Percentiles rank a stretch among this genome's conserved stretches.
phyloP scores from a whole-genome alignment of 2,329 filamentous ascomycete genomes.

The Verticillium klebahnii region DNA sequence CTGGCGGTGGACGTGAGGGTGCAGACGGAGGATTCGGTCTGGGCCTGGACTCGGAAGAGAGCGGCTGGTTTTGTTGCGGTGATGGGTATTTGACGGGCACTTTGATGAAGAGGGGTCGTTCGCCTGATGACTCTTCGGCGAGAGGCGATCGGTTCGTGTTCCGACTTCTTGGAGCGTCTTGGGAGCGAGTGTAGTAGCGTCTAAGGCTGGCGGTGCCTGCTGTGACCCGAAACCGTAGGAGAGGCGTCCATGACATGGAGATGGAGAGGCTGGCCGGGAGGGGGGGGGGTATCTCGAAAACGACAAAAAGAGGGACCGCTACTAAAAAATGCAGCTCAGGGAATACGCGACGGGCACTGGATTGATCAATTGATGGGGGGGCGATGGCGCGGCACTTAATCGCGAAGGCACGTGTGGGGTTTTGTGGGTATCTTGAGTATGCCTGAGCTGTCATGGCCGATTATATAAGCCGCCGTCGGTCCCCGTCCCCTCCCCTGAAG shows the following conservation, averaged over 20 bases:
- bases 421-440: not conserved
- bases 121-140: not conserved
- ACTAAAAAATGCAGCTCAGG: not conserved
- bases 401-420: not conserved
- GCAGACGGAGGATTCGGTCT: not conserved
- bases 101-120: not conserved
- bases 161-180: not conserved
- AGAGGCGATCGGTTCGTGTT: not conserved
- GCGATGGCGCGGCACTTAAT: not conserved
- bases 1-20: not conserved
- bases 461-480: not conserved
- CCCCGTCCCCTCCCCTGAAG: not conserved
- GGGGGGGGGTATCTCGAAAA: not conserved
- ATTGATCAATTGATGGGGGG: not conserved
- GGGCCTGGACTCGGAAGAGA: not conserved
- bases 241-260: not conserved
- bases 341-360: not conserved
- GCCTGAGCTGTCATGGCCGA: not conserved
- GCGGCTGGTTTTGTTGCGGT: not conserved
- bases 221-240: not conserved
- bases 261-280: not conserved
- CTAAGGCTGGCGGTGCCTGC: not conserved
- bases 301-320: not conserved
- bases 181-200: not conserved
- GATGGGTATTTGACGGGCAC: not conserved